Base-by-base conservation (phyloP, 352 stramenopile genomes). In the Pythium dissimile region DNA sequence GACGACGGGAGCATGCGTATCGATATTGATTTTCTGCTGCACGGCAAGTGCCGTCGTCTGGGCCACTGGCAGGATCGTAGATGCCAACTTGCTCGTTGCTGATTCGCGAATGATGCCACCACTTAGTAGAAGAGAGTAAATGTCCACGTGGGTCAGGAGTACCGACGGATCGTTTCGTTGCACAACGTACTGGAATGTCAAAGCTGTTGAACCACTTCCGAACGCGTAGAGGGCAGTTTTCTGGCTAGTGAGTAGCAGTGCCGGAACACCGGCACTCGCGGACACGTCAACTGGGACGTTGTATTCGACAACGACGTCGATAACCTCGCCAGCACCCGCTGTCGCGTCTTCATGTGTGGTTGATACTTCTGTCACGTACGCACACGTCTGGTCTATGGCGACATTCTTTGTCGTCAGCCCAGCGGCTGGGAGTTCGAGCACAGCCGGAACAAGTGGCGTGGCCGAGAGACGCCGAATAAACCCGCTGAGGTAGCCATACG, bases 161-260 rank as follows among this genome's bases (percentile, higher is more conserved):
- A 64, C 60, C 0, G 62, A 43, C 0, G 34, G 35, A 41, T 92
- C 83, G 3, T 67, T 42, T 5, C 47, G n/a, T 30, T 72, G 55
- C 6, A 90, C 75, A n/a, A 66, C 48, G 48, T 92, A 90, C 6
- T 52, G 68, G 47, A 89, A 90, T 2, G 54, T 54, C 13, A 90
- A 53, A 0, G 55, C 55, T 5, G 44, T 69, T 0, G 78, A 73
- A 27, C 71, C 72, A 21, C 63, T 62, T 30, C 80, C 78, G 15
- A 48, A 71, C 1, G 67, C n/a, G 53, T 88, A 92, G 4, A 54
- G 53, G 1, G 83, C 80, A 9, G 45, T 42, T 4, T 66, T 78
- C 5, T 46, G 55, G 8, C 75, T 89, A 2, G 76, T 71, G 24
- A 78, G 62, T 0, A 31, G 31, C 13, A 92, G n/a, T 1, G 56